phyloP scores from a whole-genome alignment of 1,139 yeast species.

The Kodamaea arcana region DNA sequence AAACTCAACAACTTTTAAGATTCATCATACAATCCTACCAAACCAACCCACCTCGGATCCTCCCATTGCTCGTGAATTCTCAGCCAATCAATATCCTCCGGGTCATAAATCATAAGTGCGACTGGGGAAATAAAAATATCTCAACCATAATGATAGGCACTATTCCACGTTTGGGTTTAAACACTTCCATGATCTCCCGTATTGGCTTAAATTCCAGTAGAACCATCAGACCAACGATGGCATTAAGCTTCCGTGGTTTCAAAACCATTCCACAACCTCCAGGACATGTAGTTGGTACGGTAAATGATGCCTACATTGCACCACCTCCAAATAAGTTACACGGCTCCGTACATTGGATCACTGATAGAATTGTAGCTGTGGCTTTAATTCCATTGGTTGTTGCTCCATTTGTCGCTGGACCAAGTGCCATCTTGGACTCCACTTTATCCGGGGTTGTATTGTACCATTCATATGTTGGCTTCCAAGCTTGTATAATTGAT shows the following conservation, averaged over 20 bases:
- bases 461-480: constrained; percentile 66
- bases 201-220: constrained; percentile 23
- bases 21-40: too few species aligned
- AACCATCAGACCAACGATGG: constrained; percentile 9
- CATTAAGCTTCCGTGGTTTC: constrained; percentile 20
- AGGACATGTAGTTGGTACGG: constrained; percentile 69
- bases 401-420: constrained; percentile 58
- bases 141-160: constrained; percentile 2
- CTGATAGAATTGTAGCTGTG: constrained; percentile 56
- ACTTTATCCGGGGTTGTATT: constrained; percentile 51
- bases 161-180: too few species aligned
- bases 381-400: constrained; percentile 62
- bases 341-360: constrained; percentile 73
- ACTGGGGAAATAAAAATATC: constrained; percentile 9
- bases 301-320: constrained; percentile 65
- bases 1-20: too few species aligned
- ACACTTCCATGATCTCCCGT: constrained; percentile 33
- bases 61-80: too few species aligned
- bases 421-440: constrained; percentile 53
- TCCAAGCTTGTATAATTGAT: constrained; percentile 75
- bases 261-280: constrained; percentile 70
- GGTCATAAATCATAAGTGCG: constrained; percentile 4
- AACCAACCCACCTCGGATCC: too few species aligned
- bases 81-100: constrained; percentile 8
- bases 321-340: constrained; percentile 54